Evolutionary conservation across 176 grass and related monocot genomes (phyloP).

Genomic region (Oryza coarctata): DNA sequence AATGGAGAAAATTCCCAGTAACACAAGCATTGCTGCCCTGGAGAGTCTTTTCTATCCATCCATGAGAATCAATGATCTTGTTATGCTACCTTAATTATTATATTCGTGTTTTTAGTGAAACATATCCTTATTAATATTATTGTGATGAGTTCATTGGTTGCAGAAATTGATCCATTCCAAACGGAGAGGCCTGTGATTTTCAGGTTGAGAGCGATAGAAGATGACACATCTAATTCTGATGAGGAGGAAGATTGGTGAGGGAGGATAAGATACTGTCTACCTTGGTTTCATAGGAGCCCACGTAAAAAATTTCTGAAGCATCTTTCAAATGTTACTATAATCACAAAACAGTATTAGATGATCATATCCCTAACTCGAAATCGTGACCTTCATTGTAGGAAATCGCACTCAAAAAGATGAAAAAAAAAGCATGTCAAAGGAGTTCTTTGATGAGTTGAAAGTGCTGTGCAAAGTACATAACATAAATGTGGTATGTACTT

Average conservation of each 20-base stretch:
- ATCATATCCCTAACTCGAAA: slow-evolving; percentile 1
- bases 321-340: slow-evolving; percentile 4
- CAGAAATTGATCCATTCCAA: slow-evolving; percentile 55
- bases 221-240: slow-evolving; percentile 53
- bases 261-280: slow-evolving; percentile 71
- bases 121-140: slow-evolving; percentile 13
- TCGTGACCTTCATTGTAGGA: slow-evolving; percentile 33
- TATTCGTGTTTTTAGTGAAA: not conserved
- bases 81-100: slow-evolving; percentile 16
- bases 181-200: slow-evolving; percentile 65
- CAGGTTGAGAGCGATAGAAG: slow-evolving; percentile 45
- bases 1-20: slow-evolving; percentile 42
- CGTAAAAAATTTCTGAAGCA: slow-evolving; percentile 33
- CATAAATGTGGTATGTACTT: slow-evolving; percentile 60
- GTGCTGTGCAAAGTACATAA: slow-evolving; percentile 78
- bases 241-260: slow-evolving; percentile 72
- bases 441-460: slow-evolving; percentile 75
- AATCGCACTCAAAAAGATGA: slow-evolving; percentile 80
- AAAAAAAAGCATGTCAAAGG: slow-evolving; percentile 67
- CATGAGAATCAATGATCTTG: slow-evolving; percentile 48
- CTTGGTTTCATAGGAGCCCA: slow-evolving; percentile 52
- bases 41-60: slow-evolving; percentile 62
- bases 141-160: not conserved
- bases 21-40: slow-evolving; percentile 51
- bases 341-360: not conserved